Conservation (phyloP, 352 stramenopile species). For the Pythium folliculosum region DNA sequence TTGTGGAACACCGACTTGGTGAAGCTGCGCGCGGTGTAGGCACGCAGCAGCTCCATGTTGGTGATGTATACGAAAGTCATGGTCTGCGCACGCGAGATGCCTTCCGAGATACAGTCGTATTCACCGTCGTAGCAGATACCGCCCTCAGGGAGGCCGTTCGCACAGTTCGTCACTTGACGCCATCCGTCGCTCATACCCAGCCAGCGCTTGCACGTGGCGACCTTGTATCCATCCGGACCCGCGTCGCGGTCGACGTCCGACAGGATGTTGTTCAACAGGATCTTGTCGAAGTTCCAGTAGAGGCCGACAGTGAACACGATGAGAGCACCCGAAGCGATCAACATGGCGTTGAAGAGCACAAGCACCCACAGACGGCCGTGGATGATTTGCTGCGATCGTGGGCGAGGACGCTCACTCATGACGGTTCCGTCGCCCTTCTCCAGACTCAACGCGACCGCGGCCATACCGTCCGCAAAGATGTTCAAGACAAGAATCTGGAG, state of each 20-base stretch:
- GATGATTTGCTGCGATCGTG: slow-evolving; percentile 61
- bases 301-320: slow-evolving; percentile 64
- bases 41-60: slow-evolving; percentile 72
- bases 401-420: slow-evolving; percentile 63
- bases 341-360: slow-evolving; percentile 63
- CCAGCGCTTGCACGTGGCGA: slow-evolving; percentile 62
- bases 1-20: slow-evolving; percentile 73
- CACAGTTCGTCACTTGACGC: slow-evolving; percentile 54
- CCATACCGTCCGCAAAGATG: slow-evolving; percentile 96
- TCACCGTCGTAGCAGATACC: slow-evolving; percentile 51
- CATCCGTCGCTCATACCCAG: slow-evolving; percentile 47
- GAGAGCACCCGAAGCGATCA: slow-evolving; percentile 56
- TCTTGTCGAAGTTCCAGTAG: slow-evolving; percentile 71
- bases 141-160: slow-evolving; percentile 44
- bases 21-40: slow-evolving; percentile 78
- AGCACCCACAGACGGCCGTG: slow-evolving; percentile 68
- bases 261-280: slow-evolving; percentile 60
- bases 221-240: slow-evolving; percentile 40
- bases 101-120: slow-evolving; percentile 63
- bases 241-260: slow-evolving; percentile 38
- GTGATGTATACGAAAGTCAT: slow-evolving; percentile 83
- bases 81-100: slow-evolving; percentile 64
- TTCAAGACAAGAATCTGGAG: slow-evolving; percentile 99
- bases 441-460: slow-evolving; percentile 64
- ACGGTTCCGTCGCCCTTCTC: slow-evolving; percentile 72